Percentiles rank a stretch among this genome's conserved stretches.
These are phyloP conservation scores for Lodderomyces parapsilosis DNA, from an alignment of 1,139 yeast genomes.

Conservation along the genomic window DNA sequence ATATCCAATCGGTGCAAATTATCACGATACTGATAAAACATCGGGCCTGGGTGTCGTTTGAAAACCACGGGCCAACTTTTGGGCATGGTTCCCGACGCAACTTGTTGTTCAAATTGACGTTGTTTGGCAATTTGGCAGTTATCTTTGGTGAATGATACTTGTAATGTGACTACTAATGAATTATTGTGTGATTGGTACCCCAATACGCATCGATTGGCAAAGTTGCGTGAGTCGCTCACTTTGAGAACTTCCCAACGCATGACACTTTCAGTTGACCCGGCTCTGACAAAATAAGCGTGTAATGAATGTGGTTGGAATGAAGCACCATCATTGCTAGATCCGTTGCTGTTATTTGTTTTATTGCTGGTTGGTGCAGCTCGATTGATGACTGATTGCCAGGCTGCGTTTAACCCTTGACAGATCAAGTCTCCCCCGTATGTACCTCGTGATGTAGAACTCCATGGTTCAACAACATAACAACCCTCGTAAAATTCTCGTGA, in stretches of 20 bases:
- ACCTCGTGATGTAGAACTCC: constrained; percentile 29
- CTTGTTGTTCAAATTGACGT: constrained; percentile 9
- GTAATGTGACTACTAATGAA: constrained; percentile 30
- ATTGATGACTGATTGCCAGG: constrained; percentile 29
- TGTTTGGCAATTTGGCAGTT: constrained; percentile 22
- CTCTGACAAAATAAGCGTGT: constrained; percentile 41
- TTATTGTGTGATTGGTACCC: constrained; percentile 32
- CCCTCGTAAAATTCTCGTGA: constrained; percentile 22
- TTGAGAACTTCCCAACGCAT: constrained; percentile 36
- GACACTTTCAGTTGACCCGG: constrained; percentile 31
- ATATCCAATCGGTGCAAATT: constrained; percentile 27
- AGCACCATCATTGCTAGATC: constrained; percentile 9
- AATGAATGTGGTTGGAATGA: constrained; percentile 39
- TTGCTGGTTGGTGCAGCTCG: neutral
- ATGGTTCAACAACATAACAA: constrained; percentile 35
- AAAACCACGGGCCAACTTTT: constrained; percentile 28
- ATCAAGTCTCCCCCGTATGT: constrained; percentile 43
- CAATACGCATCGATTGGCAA: constrained; percentile 34
- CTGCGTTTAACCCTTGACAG: constrained; percentile 33
- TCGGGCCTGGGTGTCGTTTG: constrained; percentile 28
- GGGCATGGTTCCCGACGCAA: constrained; percentile 10
- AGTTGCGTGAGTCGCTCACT: constrained; percentile 35
- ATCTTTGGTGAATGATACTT: constrained; percentile 34
- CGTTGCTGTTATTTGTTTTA: too few relatives aligned
- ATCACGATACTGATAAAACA: constrained; percentile 32